A percentile compares a stretch with the other conserved stretches of the same genome.
These are phyloP conservation scores for Pseudocercospora crystallina DNA, from an alignment of 2,329 filamentous ascomycete genomes.

Conservation along the genomic window DNA sequence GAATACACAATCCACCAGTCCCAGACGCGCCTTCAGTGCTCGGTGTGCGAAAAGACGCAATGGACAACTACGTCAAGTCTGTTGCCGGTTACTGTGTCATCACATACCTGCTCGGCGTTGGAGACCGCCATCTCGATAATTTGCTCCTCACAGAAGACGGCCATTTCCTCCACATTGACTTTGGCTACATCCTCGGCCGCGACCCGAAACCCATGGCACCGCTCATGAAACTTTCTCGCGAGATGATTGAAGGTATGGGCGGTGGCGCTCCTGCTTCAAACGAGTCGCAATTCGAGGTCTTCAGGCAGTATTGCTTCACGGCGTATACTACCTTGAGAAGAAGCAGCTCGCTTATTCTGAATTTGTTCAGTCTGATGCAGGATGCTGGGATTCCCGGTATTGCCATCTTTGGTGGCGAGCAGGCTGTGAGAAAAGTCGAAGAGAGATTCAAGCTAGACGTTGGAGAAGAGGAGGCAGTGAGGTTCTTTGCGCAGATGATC, in stretches of 20 bases:
- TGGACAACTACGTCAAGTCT: conserved; percentile 94
- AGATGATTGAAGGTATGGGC: conserved; percentile 99
- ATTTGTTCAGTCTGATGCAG: conserved; percentile 94
- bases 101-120: conserved; percentile 94
- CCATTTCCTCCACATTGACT: conserved; percentile 98
- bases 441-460: conserved; percentile 92
- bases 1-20: conserved; percentile 84
- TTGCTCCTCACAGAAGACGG: conserved; percentile 84
- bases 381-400: conserved; percentile 97
- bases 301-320: conserved; percentile 95
- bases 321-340: conserved; percentile 90
- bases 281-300: conserved; percentile 70
- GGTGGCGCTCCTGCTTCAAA: conserved; percentile 49
- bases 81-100: conserved; percentile 98
- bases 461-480: conserved; percentile 86
- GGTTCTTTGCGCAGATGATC: conserved; percentile 84
- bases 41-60: conserved; percentile 84
- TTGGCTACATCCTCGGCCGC: conserved; percentile 94
- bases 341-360: conserved; percentile 85
- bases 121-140: conserved; percentile 94
- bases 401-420: conserved; percentile 65
- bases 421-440: conserved; percentile 90
- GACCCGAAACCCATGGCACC: conserved; percentile 97
- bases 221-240: conserved; percentile 92
- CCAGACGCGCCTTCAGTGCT: conserved; percentile 71